Evolutionary conservation across 495 filamentous ascomycete genomes (phyloP), one percentile per base, ranked within the genome.

Genomic region (Sphaerosporella brunnea): DNA sequence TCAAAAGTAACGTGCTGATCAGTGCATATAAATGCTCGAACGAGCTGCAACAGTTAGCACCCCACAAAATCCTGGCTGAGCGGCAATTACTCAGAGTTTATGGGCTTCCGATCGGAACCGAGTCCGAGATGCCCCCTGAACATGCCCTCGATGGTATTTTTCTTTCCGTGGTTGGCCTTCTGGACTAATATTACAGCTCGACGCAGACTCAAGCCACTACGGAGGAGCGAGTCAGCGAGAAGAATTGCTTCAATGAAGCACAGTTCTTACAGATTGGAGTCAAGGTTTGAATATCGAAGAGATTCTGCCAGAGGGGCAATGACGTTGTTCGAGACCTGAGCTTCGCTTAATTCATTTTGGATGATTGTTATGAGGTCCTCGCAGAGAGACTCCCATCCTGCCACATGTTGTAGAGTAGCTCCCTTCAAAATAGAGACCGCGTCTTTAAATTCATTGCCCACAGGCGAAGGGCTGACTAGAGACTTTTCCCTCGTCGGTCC

Each of bases 221-320:
- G 35, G 11, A 32, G n/a, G 15, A 18, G n/a, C n/a, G n/a, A 44
- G 43, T 53, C 45, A 45, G 39, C 19, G 28, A 36, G 3, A 10
- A 4, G 1, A 2, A 40, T 20, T n/a, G n/a, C 1, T 11, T 2
- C 2, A 43, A 26, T 25, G 18, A 26, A 24, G 8, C 26, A 43
- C 40, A 43, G 13, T 5, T 46, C 13, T 46, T 28, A 46, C 20
- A 43, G 21, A 16, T 25, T 8, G 39, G 24, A 23, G 4, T 46
- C 21, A 25, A 23, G 10, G 13, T 34, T 35, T 7, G 20, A 20
- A n/a, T 34, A 34, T 25, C 52, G 39, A 1, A 77, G 30, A 2
- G 53, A 56, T 39, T 74, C 75, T 3, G 82, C 73, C 18, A 93
- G 59, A 8, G 83, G 84, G 48, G 87, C 84, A 23, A 84, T 66